phyloP scores from a whole-genome alignment of 345 rosid genomes.

The Capsella bursapastoris region DNA sequence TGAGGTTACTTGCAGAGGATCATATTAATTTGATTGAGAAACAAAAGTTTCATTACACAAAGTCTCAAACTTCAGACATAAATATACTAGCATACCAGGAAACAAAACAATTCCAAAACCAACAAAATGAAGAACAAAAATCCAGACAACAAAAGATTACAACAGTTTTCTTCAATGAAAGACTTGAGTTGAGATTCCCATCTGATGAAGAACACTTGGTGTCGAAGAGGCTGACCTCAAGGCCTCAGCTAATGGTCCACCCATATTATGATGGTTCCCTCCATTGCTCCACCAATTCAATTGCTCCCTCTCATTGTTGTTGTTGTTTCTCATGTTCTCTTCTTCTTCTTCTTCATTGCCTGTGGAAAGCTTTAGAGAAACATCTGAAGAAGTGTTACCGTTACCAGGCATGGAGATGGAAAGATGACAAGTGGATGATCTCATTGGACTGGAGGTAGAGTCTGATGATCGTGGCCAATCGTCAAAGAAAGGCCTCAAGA shows the following conservation, averaged over 20 bases:
- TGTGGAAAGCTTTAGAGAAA: slow-evolving; percentile 79
- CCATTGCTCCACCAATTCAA: slow-evolving; percentile 72
- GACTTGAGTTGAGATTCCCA: slow-evolving; percentile 48
- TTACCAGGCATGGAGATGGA: slow-evolving; percentile 73
- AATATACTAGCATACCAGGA: neutral
- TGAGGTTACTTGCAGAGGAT: neutral
- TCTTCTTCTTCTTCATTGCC: slow-evolving; percentile 57
- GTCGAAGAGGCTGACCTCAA: slow-evolving; percentile 59
- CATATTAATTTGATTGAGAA: slow-evolving; percentile 10
- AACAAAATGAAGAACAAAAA: neutral
- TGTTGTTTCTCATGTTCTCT: slow-evolving; percentile 32
- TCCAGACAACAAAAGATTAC: slow-evolving; percentile 2
- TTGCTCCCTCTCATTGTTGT: slow-evolving; percentile 49
- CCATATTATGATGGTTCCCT: slow-evolving; percentile 57
- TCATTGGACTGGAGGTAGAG: slow-evolving; percentile 44
- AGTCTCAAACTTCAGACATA: slow-evolving; percentile 4
- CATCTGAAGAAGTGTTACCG: slow-evolving; percentile 57
- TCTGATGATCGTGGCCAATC: slow-evolving; percentile 85
- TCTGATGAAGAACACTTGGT: slow-evolving; percentile 64
- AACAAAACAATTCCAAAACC: neutral
- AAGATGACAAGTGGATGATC: slow-evolving; percentile 54
- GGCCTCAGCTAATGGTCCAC: slow-evolving; percentile 95
- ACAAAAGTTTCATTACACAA: slow-evolving; percentile 17
- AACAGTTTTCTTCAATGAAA: slow-evolving; percentile 31
- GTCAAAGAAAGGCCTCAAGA: slow-evolving; percentile 82